These are phyloP conservation scores for Hericium erinaceus DNA, from an alignment of 768 basidiomycete genomes.

Conservation along the genomic window DNA sequence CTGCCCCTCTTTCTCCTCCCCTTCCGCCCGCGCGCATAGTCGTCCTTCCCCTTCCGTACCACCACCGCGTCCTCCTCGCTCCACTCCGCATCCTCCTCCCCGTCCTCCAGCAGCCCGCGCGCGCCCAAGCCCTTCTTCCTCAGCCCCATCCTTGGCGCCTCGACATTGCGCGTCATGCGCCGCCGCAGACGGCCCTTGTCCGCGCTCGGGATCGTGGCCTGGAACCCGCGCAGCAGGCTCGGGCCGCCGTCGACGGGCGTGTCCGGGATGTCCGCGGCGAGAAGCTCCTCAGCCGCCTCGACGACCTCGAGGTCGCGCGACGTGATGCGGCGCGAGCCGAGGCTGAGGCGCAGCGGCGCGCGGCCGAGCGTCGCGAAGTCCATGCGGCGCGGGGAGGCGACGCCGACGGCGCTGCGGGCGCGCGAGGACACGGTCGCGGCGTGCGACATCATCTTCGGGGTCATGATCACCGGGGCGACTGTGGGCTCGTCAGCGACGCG, in stretches of 20 bases:
- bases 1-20: slow-evolving; percentile 39
- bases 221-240: slow-evolving; percentile 83
- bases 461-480: slow-evolving; percentile 90
- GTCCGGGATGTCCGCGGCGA: slow-evolving; percentile 65
- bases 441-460: slow-evolving; percentile 69
- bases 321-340: slow-evolving; percentile 60
- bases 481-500: slow-evolving; percentile 5
- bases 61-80: slow-evolving; percentile 73
- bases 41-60: slow-evolving; percentile 33
- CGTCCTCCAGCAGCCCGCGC: slow-evolving; percentile 58
- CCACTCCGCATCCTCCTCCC: slow-evolving; percentile 43
- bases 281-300: slow-evolving; percentile 72
- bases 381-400: slow-evolving; percentile 31
- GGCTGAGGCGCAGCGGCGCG: slow-evolving; percentile 60
- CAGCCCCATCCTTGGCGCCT: slow-evolving; percentile 65
- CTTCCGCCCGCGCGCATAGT: slow-evolving; percentile 23
- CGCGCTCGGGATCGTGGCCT: slow-evolving; percentile 89
- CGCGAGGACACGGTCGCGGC: slow-evolving; percentile 60
- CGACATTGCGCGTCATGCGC: slow-evolving; percentile 72
- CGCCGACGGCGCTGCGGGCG: slow-evolving; percentile 25
- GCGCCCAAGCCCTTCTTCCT: slow-evolving; percentile 74
- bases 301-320: slow-evolving; percentile 79
- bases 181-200: slow-evolving; percentile 65
- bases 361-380: slow-evolving; percentile 77
- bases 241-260: slow-evolving; percentile 55